Evolutionary conservation across 179 eudicot species (phyloP).

Genomic region (Corrigiola litoralis): DNA sequence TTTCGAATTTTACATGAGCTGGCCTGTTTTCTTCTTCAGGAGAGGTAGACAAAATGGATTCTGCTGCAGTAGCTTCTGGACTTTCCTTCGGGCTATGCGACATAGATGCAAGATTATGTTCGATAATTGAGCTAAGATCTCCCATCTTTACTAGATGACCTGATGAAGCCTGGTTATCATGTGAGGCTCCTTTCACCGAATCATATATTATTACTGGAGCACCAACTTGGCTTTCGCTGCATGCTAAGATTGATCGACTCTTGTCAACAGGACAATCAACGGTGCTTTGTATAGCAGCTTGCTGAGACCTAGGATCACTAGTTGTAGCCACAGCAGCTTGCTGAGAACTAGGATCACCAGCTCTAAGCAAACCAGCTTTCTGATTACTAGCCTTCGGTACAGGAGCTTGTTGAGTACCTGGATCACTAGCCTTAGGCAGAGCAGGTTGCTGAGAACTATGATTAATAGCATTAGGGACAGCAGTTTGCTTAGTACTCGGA

Average conservation of each 20-base stretch:
- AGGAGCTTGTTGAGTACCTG: too few relatives aligned
- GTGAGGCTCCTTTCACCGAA: neutral
- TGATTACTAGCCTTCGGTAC: too few relatives aligned
- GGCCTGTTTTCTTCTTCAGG: constrained; percentile 15
- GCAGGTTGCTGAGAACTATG: constrained; percentile 10
- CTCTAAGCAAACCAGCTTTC: too few relatives aligned
- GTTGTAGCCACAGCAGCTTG: too few relatives aligned
- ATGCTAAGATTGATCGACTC: neutral
- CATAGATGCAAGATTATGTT: constrained; percentile 4
- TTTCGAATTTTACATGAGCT: neutral
- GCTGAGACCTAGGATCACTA: constrained; percentile 14
- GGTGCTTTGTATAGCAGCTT: neutral
- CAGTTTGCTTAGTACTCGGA: constrained; percentile 12
- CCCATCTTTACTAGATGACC: constrained; percentile 8
- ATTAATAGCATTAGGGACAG: constrained; percentile 1
- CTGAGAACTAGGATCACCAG: too few relatives aligned
- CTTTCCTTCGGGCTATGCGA: neutral
- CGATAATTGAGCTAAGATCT: neutral
- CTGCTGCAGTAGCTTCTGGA: constrained; percentile 8
- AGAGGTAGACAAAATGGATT: neutral
- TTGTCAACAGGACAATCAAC: constrained; percentile 1
- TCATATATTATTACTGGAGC: neutral
- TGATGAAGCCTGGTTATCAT: constrained; percentile 13
- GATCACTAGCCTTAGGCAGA: too few relatives aligned
- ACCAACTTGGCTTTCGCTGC: neutral